Evolutionary conservation across 805 yeast genomes (phyloP).

Genomic region (Metschnikowia arizonensis): DNA sequence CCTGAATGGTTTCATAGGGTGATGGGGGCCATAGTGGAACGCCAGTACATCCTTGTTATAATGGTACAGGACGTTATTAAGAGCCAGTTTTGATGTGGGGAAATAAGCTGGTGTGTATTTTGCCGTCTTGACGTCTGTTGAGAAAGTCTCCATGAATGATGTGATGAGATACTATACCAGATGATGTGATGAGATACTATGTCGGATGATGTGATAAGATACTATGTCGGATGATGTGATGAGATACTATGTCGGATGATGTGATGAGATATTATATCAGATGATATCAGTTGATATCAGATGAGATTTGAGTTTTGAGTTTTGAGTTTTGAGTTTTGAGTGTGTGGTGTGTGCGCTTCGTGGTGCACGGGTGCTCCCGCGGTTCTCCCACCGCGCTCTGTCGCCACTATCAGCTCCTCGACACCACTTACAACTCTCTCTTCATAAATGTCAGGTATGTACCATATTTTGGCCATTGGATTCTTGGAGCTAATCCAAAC

Average conservation of each 20-base stretch:
- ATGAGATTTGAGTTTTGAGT: no score
- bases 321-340: no score
- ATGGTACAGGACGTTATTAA: slow-evolving; percentile 71
- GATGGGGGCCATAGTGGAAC: slow-evolving; percentile 88
- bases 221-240: no score
- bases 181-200: no score
- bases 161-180: no score
- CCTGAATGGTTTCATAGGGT: slow-evolving; percentile 98
- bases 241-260: no score
- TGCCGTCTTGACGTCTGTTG: slow-evolving; percentile 32
- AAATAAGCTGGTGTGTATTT: slow-evolving; percentile 7
- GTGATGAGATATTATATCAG: no score
- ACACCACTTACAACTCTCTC: not conserved
- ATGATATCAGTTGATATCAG: no score
- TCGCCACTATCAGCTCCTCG: not conserved
- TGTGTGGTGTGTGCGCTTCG: no score
- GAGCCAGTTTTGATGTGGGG: slow-evolving; percentile 1
- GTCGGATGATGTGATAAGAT: no score
- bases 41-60: slow-evolving; percentile 75
- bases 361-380: not conserved
- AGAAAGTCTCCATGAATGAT: slow-evolving; percentile 26
- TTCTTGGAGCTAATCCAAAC: no score
- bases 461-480: no score
- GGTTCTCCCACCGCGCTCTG: not conserved
- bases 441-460: slow-evolving; percentile 18